Evolutionary conservation across 495 filamentous ascomycete species (phyloP), one percentile per base, ranked within the genome.

Genomic region (Astrothelium macrocarpum): DNA sequence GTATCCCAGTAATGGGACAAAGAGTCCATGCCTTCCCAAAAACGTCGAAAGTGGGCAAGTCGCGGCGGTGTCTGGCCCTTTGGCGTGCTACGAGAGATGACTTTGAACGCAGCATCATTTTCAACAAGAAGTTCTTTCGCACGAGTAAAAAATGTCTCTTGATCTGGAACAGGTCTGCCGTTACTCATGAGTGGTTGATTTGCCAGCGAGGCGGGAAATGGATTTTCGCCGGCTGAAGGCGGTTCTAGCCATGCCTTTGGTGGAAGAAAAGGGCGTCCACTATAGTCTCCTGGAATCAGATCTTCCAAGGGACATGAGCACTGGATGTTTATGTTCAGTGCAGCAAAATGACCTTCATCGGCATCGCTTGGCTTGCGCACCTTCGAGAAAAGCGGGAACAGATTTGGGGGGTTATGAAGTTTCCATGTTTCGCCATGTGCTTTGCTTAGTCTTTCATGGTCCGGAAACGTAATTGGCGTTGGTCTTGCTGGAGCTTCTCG

Each of bases 1-100:
- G 74, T 78, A 69, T 88, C 85, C 85, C 85, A 88, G 69, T 84
- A 87, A 59, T 84, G 81, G 20, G 81, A 75, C 80, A 87, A 78
- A 16, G 75, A 74, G 66, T 84, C 79, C 62, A 88, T 70, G 4
- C 77, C 78, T 43, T 79, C 77, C 79, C 81, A 88, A 72, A 88
- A 87, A 61, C 81, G 82, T 63, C 84, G 76, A 58, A 83, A 78
- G 61, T 85, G 80, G 0, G 79, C 79, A 29, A 86, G 71, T 3
- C 79, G 74, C 7, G 80, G 75, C 20, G 78, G 71, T 53, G 71
- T 67, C 1, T 75, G 76, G 1, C 79, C 79, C 25, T 76, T 71
- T 4, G 71, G 73, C 0, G 74, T 70, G 26, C 78, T 68, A 2
- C 83, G 74, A 39, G 74, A 69, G 28, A 85, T 73, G 61, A 78